Conservation (phyloP, 108 stramenopile species). For the Stephanodiscus triporus region DNA sequence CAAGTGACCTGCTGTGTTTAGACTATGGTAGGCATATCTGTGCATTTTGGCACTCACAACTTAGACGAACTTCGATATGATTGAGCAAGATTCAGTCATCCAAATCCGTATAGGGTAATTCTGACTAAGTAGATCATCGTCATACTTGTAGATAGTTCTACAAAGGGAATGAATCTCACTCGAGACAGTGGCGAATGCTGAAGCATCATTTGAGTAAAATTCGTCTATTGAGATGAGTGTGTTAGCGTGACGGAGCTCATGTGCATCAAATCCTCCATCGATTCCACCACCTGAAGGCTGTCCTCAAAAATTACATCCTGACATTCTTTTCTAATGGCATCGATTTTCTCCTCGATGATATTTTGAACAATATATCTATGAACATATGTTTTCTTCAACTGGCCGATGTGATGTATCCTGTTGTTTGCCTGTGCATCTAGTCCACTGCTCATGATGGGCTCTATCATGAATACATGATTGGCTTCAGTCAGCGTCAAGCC, state of each 20-base stretch:
- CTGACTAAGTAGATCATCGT: too few relatives aligned
- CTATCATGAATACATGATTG: constrained; percentile 85
- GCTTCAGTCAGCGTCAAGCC: constrained; percentile 86
- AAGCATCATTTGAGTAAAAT: neutral
- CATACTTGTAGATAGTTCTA: too few relatives aligned
- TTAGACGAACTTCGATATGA: too few relatives aligned
- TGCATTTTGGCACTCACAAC: too few relatives aligned
- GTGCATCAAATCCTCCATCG: constrained; percentile 11
- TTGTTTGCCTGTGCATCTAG: constrained; percentile 74
- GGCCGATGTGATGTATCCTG: constrained; percentile 76
- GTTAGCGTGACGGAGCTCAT: neutral
- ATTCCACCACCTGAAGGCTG: constrained; percentile 27
- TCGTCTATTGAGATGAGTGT: neutral
- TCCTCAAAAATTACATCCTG: constrained; percentile 49
- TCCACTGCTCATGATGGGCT: constrained; percentile 78
- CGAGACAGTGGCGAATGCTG: neutral
- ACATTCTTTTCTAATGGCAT: constrained; percentile 50
- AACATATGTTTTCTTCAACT: constrained; percentile 66
- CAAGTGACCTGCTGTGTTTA: too few relatives aligned
- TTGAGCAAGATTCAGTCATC: too few relatives aligned
- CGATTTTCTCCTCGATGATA: constrained; percentile 84
- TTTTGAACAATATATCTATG: constrained; percentile 79
- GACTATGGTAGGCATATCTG: too few relatives aligned
- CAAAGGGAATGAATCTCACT: neutral
- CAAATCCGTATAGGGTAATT: too few relatives aligned